Percentiles rank a stretch among this genome's conserved stretches.
Conservation (phyloP, 371 early-diverging fungal genomes). For the Mortierella sp. region DNA sequence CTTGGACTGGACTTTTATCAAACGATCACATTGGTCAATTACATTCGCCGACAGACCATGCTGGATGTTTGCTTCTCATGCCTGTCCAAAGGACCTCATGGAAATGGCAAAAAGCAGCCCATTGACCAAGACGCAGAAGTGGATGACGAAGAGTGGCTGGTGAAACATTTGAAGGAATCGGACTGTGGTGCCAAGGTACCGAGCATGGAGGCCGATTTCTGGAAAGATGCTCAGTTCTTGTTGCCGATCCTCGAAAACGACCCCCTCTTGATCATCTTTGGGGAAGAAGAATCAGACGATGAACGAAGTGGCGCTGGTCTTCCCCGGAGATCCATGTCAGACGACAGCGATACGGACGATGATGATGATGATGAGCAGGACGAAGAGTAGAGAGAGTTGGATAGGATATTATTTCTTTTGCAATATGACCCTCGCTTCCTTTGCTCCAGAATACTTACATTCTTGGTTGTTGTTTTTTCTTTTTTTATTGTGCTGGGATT, state of each 20-base stretch:
- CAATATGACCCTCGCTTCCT: too few species aligned
- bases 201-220: slow-evolving; percentile 64
- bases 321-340: slow-evolving; percentile 11
- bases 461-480: too few species aligned
- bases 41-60: slow-evolving; percentile 81
- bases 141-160: slow-evolving; percentile 61
- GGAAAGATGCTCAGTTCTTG: slow-evolving; percentile 83
- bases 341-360: slow-evolving; percentile 35
- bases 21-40: slow-evolving; percentile 88
- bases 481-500: too few species aligned
- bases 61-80: slow-evolving; percentile 81
- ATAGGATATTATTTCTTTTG: too few species aligned
- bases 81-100: slow-evolving; percentile 57
- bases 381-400: too few species aligned
- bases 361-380: slow-evolving; percentile 25
- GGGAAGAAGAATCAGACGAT: slow-evolving; percentile 68
- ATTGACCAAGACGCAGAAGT: slow-evolving; percentile 60
- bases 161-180: slow-evolving; percentile 47
- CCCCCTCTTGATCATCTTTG: slow-evolving; percentile 84
- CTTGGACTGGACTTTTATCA: slow-evolving; percentile 85
- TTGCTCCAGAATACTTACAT: too few species aligned
- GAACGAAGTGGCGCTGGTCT: slow-evolving; percentile 28
- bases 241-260: slow-evolving; percentile 90
- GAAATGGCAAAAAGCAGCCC: slow-evolving; percentile 47
- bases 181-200: slow-evolving; percentile 55